Evolutionary conservation across 768 basidiomycete species (phyloP).

Genomic region (Rhizopogon vulgaris): DNA sequence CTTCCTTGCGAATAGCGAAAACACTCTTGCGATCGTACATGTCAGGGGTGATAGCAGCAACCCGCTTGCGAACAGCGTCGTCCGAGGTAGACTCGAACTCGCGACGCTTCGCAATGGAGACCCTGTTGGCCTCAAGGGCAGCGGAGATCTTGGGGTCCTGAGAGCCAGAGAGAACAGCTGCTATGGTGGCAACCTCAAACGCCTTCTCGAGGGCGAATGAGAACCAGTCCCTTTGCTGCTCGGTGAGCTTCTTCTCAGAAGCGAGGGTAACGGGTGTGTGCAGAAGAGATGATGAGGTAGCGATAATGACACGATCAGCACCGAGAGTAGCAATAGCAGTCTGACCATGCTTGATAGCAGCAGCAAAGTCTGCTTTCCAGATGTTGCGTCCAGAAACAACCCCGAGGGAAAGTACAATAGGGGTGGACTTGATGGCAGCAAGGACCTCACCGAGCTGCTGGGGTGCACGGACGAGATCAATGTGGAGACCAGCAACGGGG

Average conservation of each 20-base stretch:
- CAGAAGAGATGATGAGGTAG: conserved; percentile 95
- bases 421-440: conserved; percentile 77
- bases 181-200: conserved; percentile 81
- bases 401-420: conserved; percentile 83
- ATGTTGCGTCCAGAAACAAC: conserved; percentile 98
- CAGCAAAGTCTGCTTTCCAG: conserved; percentile 95
- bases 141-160: conserved; percentile 65
- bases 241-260: conserved; percentile 84
- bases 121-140: conserved; percentile 83
- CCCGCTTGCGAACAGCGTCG: conserved; percentile 91
- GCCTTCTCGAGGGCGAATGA: conserved; percentile 98
- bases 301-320: conserved; percentile 82
- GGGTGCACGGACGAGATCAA: conserved; percentile 93
- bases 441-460: conserved; percentile 80
- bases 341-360: conserved; percentile 76
- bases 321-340: conserved; percentile 83
- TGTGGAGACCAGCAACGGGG: conserved; percentile 89
- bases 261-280: conserved; percentile 96
- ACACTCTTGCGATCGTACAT: conserved; percentile 83
- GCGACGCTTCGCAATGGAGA: conserved; percentile 89
- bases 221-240: conserved; percentile 95
- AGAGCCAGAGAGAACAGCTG: conserved; percentile 78
- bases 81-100: conserved; percentile 92
- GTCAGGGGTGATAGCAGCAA: conserved; percentile 83
- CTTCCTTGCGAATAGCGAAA: conserved; percentile 81